These are phyloP conservation scores for Apophysomyces variabilis DNA, from an alignment of 371 early-diverging fungal genomes.

Conservation along the genomic window DNA sequence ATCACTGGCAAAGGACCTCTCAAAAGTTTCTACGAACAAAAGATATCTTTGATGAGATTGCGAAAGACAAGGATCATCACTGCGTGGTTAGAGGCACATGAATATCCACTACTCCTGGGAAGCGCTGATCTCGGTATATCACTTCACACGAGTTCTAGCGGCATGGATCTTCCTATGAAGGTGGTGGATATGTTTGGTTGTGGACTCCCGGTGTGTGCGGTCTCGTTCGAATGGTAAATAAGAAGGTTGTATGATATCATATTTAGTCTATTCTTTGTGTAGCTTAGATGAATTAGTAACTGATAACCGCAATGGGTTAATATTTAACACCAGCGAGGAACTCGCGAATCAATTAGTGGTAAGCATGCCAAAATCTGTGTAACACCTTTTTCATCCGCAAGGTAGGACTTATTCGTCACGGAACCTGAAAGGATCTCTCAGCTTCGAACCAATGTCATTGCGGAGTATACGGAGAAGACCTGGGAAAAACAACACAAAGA, in stretches of 20 bases:
- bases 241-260: neutral
- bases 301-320: slow-evolving; percentile 77
- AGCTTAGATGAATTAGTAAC: slow-evolving; percentile 84
- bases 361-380: slow-evolving; percentile 5
- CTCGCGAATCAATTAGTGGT: slow-evolving; percentile 62
- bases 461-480: slow-evolving; percentile 40
- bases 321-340: slow-evolving; percentile 73
- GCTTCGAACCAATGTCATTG: slow-evolving; percentile 38
- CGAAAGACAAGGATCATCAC: slow-evolving; percentile 71
- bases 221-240: slow-evolving; percentile 68
- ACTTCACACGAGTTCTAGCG: slow-evolving; percentile 91
- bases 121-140: slow-evolving; percentile 92
- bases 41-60: slow-evolving; percentile 59
- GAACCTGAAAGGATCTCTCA: slow-evolving; percentile 31
- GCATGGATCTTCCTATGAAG: slow-evolving; percentile 98
- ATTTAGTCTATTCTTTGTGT: slow-evolving; percentile 4
- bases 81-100: slow-evolving; percentile 80
- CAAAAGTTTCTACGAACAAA: slow-evolving; percentile 67
- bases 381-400: slow-evolving; percentile 1
- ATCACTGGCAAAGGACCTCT: slow-evolving; percentile 95
- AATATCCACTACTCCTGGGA: slow-evolving; percentile 87
- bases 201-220: slow-evolving; percentile 89
- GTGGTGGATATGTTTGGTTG: slow-evolving; percentile 98
- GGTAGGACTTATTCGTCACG: slow-evolving; percentile 45
- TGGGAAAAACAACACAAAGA: slow-evolving; percentile 51